Evolutionary conservation across 2,329 filamentous ascomycete genomes (phyloP).

Genomic region (Aureobasidium sp.): DNA sequence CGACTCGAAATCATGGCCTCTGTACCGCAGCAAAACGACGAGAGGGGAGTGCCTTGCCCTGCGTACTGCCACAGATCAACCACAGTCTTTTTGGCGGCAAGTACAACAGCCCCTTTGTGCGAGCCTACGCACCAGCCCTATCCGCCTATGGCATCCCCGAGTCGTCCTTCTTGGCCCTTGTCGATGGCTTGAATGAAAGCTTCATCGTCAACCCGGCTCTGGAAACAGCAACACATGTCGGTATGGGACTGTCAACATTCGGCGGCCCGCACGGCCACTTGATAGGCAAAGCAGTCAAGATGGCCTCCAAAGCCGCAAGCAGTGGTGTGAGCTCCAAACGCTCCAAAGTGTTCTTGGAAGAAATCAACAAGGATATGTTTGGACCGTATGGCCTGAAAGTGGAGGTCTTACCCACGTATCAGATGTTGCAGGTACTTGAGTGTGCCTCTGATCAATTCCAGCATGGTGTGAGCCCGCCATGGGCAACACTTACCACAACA

Average conservation of each 20-base stretch:
- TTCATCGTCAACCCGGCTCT: background rate
- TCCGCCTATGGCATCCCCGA: background rate
- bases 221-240: background rate
- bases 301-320: background rate
- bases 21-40: background rate
- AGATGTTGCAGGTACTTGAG: background rate
- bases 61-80: background rate
- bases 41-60: background rate
- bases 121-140: background rate
- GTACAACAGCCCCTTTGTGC: background rate
- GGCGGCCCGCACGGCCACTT: background rate
- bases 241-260: background rate
- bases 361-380: background rate
- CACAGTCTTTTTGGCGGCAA: constrained; percentile 1
- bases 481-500: background rate
- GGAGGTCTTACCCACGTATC: background rate
- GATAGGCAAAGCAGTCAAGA: background rate
- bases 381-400: background rate
- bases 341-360: background rate
- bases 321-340: background rate
- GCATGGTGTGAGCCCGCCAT: background rate
- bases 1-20: background rate
- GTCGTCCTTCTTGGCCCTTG: background rate
- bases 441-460: background rate
- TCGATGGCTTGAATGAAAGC: background rate